Evolutionary conservation across 2,329 filamentous ascomycete species (phyloP), one percentile per base, ranked within the genome.

Genomic region (Colletotrichum coccodes): DNA sequence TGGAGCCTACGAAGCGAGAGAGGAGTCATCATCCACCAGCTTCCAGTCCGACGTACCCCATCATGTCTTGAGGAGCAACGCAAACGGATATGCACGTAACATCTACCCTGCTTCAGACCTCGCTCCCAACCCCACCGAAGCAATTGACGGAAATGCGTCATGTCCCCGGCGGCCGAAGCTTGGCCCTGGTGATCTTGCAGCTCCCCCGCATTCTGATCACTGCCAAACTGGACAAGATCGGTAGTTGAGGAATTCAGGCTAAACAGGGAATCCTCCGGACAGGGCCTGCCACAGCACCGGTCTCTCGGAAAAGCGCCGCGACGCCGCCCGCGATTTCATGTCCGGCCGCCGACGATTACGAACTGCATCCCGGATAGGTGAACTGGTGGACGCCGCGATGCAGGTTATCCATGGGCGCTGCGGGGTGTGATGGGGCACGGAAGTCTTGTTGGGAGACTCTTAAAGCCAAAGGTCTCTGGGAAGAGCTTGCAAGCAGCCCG

Each of bases 291-390:
- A 8, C 0, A 21, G 6, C 34, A 9, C 36, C 52, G 52, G 21
- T 52, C 12, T 14, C 18, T 63, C 59, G 64, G 64, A 67, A 67
- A 63, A 67, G 64, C 59, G 36, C 59, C 44, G 59, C 1, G 12
- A 12, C 4, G 34, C 6, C 21, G 34, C 6, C 28, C 21, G 21
- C 8, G 1, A 44, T n/a, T 7, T 49, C 6, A 18, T 32, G 16
- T 32, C 36, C 40, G 58, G 9, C 26, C 18, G 7, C 26, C 26
- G 44, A 50, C 1, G 12, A 2, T 56, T 6, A 1, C 1, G 23
- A 1, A 42, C 0, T n/a, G 16, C 1, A 23, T 30, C 23, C 40
- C 16, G 1, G n/a, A n/a, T 7, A 2, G 6, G 54, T 30, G 21
- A 2, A 8, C 26, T 34, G 40, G 36, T 16, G 16, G 26, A 42